Percentiles rank a stretch among this genome's conserved stretches.
These are phyloP conservation scores for Quercus parvula DNA, from an alignment of 306 rosid species.

Conservation along the genomic window DNA sequence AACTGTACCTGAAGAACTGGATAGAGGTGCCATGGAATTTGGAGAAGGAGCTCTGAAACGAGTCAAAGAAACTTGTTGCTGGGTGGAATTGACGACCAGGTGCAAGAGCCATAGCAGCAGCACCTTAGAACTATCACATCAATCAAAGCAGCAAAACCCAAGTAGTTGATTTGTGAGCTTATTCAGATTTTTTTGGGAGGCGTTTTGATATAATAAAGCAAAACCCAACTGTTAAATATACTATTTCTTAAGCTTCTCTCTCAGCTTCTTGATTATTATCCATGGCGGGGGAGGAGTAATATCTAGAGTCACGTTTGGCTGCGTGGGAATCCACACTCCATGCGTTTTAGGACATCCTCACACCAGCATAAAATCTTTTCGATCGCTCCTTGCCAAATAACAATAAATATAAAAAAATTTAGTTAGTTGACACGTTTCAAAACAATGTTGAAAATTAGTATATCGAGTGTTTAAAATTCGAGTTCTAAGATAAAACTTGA, in stretches of 20 bases:
- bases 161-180: not conserved
- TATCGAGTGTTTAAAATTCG: too few species aligned
- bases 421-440: too few species aligned
- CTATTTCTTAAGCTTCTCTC: not conserved
- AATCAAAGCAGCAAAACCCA: not conserved
- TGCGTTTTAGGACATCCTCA: not conserved
- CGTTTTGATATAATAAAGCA: too few species aligned
- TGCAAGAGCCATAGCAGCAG: constrained; percentile 47
- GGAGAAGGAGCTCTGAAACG: constrained; percentile 54
- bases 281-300: constrained; percentile 11
- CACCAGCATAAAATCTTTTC: not conserved
- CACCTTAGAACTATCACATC: not conserved
- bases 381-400: too few species aligned
- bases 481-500: too few species aligned
- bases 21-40: constrained; percentile 37
- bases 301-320: constrained; percentile 17
- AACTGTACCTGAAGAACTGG: constrained; percentile 47
- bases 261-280: constrained; percentile 16
- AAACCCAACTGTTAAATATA: not conserved
- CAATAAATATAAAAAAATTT: too few species aligned
- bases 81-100: constrained; percentile 79
- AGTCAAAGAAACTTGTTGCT: constrained; percentile 49
- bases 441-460: too few species aligned
- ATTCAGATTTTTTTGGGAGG: not conserved
- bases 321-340: not conserved